Evolutionary conservation across 2,329 filamentous ascomycete genomes (phyloP).

Genomic region (Pseudogymnoascus sp.): DNA sequence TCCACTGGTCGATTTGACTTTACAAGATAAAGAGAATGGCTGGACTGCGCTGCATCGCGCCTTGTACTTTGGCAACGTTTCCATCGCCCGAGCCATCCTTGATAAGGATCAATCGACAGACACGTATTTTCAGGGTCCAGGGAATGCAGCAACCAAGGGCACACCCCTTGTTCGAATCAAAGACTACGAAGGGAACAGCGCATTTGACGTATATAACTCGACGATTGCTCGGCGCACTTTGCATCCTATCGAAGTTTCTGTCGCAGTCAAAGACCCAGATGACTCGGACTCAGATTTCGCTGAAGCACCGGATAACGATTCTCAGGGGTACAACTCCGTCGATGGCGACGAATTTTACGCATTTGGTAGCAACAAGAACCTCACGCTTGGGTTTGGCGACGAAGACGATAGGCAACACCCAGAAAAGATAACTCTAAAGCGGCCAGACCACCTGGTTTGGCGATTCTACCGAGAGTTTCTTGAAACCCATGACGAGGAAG

Average conservation of each 20-base stretch:
- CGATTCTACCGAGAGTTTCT: slow-evolving; percentile 65
- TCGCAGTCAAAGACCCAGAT: slow-evolving; percentile 38
- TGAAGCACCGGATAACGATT: slow-evolving; percentile 22
- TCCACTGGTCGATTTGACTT: slow-evolving; percentile 75
- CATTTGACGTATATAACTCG: slow-evolving; percentile 84
- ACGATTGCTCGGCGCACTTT: slow-evolving; percentile 75
- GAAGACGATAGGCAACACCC: slow-evolving; percentile 91
- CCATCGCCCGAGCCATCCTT: slow-evolving; percentile 74
- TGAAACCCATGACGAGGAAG: slow-evolving; percentile 31
- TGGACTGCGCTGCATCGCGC: slow-evolving; percentile 94
- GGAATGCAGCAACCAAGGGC: slow-evolving; percentile 51
- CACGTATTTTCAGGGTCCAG: slow-evolving; percentile 51
- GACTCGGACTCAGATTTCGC: slow-evolving; percentile 47
- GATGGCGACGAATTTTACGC: slow-evolving; percentile 80
- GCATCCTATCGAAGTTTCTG: slow-evolving; percentile 27
- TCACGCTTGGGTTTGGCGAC: slow-evolving; percentile 88
- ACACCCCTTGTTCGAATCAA: slow-evolving; percentile 81
- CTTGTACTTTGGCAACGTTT: slow-evolving; percentile 81
- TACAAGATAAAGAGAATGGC: slow-evolving; percentile 82
- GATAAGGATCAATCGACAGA: slow-evolving; percentile 55
- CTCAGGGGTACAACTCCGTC: slow-evolving; percentile 24
- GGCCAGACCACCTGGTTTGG: slow-evolving; percentile 68
- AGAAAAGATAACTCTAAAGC: slow-evolving; percentile 67
- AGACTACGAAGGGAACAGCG: slow-evolving; percentile 88
- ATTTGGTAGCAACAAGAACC: slow-evolving; percentile 94